phyloP scores from a whole-genome alignment of 495 filamentous ascomycete species.

The Trichoderma virens region DNA sequence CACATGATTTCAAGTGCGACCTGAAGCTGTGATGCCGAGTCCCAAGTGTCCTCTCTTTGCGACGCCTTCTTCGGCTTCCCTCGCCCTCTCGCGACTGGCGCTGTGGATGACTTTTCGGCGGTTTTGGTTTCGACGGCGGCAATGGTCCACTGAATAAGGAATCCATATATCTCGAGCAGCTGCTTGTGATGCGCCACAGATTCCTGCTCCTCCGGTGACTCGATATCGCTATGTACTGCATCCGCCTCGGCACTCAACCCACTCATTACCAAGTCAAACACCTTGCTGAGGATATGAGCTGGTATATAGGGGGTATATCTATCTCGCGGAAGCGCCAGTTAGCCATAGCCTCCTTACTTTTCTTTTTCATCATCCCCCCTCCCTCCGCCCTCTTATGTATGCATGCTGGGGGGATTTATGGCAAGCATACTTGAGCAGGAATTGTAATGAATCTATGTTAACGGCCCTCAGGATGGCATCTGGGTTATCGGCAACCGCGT shows the following conservation, averaged over 20 bases:
- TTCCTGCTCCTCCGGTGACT: conserved; percentile 79
- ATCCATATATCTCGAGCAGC: conserved; percentile 89
- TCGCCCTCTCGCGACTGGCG: conserved; percentile 59
- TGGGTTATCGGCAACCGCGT: conserved; percentile 84
- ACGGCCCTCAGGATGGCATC: conserved; percentile 73
- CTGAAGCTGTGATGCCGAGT: conserved; percentile 80
- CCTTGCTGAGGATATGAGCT: conserved; percentile 74
- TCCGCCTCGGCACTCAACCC: conserved; percentile 92
- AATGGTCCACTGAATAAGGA: conserved; percentile 90
- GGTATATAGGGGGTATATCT: conserved; percentile 82
- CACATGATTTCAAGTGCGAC: conserved; percentile 88
- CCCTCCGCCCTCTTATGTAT: not conserved
- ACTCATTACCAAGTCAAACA: conserved; percentile 87
- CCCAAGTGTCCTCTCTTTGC: conserved; percentile 72
- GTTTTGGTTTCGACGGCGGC: conserved; percentile 89
- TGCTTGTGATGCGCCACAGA: conserved; percentile 77
- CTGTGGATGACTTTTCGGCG: conserved; percentile 73
- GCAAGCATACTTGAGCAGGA: conserved; percentile 83
- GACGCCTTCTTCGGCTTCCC: conserved; percentile 65
- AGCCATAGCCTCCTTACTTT: not conserved
- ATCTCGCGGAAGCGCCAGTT: conserved; percentile 18
- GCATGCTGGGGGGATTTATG: not conserved
- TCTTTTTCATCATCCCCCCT: too few relatives aligned
- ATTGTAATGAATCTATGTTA: conserved; percentile 86
- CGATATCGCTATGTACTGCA: conserved; percentile 73